Percentiles rank a stretch among this genome's conserved stretches.
Conservation (phyloP, 2,329 filamentous ascomycete genomes). For the Zopfia rhizophila region DNA sequence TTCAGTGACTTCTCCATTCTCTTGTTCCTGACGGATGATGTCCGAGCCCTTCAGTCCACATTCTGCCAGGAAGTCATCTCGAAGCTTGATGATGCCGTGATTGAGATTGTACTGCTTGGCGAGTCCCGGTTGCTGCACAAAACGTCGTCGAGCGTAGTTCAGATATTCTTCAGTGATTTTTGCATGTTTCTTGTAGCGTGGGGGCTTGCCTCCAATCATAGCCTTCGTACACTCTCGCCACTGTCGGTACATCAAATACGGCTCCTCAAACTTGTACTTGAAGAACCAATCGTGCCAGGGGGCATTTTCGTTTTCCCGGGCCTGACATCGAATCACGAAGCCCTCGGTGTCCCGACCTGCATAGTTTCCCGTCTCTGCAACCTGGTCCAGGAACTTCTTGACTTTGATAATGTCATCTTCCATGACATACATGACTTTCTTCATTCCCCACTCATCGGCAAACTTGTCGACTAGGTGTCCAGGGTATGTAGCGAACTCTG, state of each 20-base stretch:
- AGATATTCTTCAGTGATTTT: constrained; percentile 94
- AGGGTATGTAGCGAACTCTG: constrained; percentile 88
- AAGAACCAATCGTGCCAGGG: constrained; percentile 97
- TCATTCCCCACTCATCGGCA: constrained; percentile 92
- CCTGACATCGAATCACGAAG: constrained; percentile 91
- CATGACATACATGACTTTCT: constrained; percentile 82
- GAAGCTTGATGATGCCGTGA: constrained; percentile 92
- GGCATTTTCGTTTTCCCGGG: constrained; percentile 62
- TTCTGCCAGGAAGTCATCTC: constrained; percentile 85
- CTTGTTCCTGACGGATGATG: constrained; percentile 79
- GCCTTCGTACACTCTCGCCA: constrained; percentile 98
- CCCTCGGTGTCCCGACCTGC: constrained; percentile 94
- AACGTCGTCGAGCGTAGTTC: constrained; percentile 77
- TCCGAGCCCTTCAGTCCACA: constrained; percentile 89
- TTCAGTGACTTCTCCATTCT: constrained; percentile 61
- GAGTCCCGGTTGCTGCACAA: constrained; percentile 74
- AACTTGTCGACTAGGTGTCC: constrained; percentile 86
- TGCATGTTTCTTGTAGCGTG: constrained; percentile 85
- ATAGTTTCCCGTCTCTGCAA: constrained; percentile 89
- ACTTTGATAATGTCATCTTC: constrained; percentile 80
- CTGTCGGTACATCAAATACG: constrained; percentile 97
- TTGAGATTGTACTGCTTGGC: constrained; percentile 81
- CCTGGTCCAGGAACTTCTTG: constrained; percentile 81
- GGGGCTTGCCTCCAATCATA: constrained; percentile 78
- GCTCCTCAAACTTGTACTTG: constrained; percentile 99